Conservation (phyloP, 768 basidiomycete genomes). For the Hericium coralloides region DNA sequence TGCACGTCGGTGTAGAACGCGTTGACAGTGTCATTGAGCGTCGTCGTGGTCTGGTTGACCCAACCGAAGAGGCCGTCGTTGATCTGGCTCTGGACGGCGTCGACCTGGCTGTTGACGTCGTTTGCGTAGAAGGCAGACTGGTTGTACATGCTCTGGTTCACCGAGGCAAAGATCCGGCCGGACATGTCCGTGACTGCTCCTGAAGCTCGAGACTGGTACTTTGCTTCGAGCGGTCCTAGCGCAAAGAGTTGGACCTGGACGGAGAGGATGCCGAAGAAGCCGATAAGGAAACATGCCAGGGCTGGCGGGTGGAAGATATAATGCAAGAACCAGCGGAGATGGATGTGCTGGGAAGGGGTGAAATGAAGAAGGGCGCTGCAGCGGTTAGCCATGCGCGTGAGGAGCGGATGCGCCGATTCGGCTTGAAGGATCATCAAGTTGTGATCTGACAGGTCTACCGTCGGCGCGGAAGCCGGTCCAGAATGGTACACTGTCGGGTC, state of each 20-base stretch:
- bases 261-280: slow-evolving; percentile 81
- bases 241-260: slow-evolving; percentile 84
- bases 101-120: slow-evolving; percentile 67
- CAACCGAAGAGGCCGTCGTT: slow-evolving; percentile 90
- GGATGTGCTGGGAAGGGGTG: slow-evolving; percentile 51
- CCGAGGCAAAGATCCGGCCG: slow-evolving; percentile 57
- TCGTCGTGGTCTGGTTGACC: slow-evolving; percentile 85
- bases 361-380: slow-evolving; percentile 44
- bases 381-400: slow-evolving; percentile 53
- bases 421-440: slow-evolving; percentile 71
- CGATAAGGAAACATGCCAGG: slow-evolving; percentile 84
- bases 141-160: slow-evolving; percentile 80
- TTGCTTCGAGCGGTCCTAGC: slow-evolving; percentile 59
- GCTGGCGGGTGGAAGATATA: slow-evolving; percentile 91
- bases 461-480: slow-evolving; percentile 31
- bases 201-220: slow-evolving; percentile 56
- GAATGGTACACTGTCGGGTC: slow-evolving; percentile 55
- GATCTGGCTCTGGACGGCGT: slow-evolving; percentile 61
- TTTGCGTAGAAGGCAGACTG: slow-evolving; percentile 72
- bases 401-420: slow-evolving; percentile 61
- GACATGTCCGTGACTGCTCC: slow-evolving; percentile 59
- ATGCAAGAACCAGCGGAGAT: slow-evolving; percentile 81
- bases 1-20: slow-evolving; percentile 85
- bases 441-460: slow-evolving; percentile 58
- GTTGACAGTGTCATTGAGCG: slow-evolving; percentile 80